These are phyloP conservation scores for Penicillium sclerotigenum DNA, from an alignment of 2,329 filamentous ascomycete genomes.

Conservation along the genomic window DNA sequence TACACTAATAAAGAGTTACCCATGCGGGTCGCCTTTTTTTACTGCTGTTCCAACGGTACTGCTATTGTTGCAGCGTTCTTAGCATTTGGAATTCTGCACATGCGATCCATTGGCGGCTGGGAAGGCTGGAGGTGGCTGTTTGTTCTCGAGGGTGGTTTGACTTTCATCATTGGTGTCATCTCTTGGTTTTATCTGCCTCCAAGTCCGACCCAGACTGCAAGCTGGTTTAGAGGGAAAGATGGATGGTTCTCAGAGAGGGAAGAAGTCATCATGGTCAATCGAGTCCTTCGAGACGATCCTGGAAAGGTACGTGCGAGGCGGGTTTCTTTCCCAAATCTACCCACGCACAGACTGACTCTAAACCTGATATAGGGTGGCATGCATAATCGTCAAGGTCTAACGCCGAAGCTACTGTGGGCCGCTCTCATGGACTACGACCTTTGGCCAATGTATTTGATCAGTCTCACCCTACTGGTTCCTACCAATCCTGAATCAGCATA, in stretches of 20 bases:
- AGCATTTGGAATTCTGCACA: conserved; percentile 9
- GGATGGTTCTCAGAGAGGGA: conserved; percentile 61
- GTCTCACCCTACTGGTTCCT: conserved; percentile 19
- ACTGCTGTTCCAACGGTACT: background rate
- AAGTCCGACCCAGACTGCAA: conserved; percentile 61
- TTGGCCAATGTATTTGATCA: conserved; percentile 35
- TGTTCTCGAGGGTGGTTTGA: conserved; percentile 6
- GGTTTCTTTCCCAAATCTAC: fast-evolving
- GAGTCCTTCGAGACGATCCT: conserved; percentile 50
- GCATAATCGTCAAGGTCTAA: conserved; percentile 33
- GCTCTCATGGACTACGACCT: conserved; percentile 33
- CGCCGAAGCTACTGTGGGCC: conserved; percentile 26
- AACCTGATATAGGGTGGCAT: conserved; percentile 21
- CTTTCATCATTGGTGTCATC: conserved; percentile 1
- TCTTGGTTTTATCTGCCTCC: conserved; percentile 52
- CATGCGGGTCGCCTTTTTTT: conserved; percentile 3
- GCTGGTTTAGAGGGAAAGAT: conserved; percentile 55
- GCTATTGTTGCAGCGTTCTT: conserved; percentile 5
- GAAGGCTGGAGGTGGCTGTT: conserved; percentile 11
- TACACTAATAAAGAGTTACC: conserved; percentile 1
- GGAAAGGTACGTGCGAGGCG: conserved; percentile 38
- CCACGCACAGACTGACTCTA: background rate
- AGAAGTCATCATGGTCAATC: conserved; percentile 64
- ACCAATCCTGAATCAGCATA: conserved; percentile 42
- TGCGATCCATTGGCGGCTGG: conserved; percentile 1